Evolutionary conservation across 1,139 yeast species (phyloP).

Genomic region (Yamadazyma triangularis): DNA sequence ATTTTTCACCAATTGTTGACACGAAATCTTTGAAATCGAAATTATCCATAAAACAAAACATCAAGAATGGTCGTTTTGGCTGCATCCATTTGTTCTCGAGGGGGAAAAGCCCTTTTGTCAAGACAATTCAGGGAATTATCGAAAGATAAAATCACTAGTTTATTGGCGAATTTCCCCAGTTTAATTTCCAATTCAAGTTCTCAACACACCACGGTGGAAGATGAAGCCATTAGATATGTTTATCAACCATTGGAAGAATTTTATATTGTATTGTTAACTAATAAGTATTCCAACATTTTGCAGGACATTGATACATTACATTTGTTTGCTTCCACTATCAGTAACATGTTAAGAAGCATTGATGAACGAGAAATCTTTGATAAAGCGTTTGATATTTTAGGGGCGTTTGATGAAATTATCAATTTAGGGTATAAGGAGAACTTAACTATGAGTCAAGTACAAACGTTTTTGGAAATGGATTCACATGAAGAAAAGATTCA

Average conservation of each 20-base stretch:
- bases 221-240: slow-evolving; percentile 86
- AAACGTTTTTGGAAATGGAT: slow-evolving; percentile 93
- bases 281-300: slow-evolving; percentile 84
- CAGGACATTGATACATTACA: slow-evolving; percentile 94
- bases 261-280: slow-evolving; percentile 87
- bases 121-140: slow-evolving; percentile 88
- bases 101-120: slow-evolving; percentile 90
- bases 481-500: slow-evolving; percentile 98
- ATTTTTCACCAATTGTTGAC: slow-evolving; percentile 1
- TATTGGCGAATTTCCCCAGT: slow-evolving; percentile 82
- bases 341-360: slow-evolving; percentile 64
- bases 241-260: slow-evolving; percentile 95
- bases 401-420: slow-evolving; percentile 93
- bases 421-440: slow-evolving; percentile 89
- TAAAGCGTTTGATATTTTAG: slow-evolving; percentile 81
- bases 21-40: slow-evolving; percentile 1
- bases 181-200: slow-evolving; percentile 66
- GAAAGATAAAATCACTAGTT: slow-evolving; percentile 80
- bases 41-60: neutral
- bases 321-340: slow-evolving; percentile 76
- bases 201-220: slow-evolving; percentile 94
- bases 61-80: slow-evolving; percentile 59
- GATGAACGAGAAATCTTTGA: slow-evolving; percentile 84
- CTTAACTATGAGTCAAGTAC: slow-evolving; percentile 75
- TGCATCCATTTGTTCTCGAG: slow-evolving; percentile 91